Evolutionary conservation across 192 early-diverging fungal genomes (phyloP).

Genomic region (Phycomyces blakesleeanus): DNA sequence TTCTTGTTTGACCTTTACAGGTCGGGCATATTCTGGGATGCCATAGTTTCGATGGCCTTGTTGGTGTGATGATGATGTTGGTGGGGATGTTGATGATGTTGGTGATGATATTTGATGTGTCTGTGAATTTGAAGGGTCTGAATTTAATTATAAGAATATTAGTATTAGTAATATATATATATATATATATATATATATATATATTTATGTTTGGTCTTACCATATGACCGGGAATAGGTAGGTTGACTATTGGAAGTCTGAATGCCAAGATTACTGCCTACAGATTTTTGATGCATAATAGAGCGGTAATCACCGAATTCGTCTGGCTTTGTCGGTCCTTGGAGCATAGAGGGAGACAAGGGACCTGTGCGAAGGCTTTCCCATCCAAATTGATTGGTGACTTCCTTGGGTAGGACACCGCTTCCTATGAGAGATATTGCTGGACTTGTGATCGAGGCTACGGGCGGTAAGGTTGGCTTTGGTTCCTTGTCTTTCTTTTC

Average conservation of each 20-base stretch:
- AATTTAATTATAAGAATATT: too few relatives aligned
- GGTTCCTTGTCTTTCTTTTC: slow-evolving; percentile 16
- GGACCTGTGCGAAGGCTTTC: slow-evolving; percentile 67
- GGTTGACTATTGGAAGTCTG: background rate
- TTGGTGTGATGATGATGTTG: too few relatives aligned
- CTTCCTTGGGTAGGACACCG: slow-evolving; percentile 27
- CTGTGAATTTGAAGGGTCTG: too few relatives aligned
- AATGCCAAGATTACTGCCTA: background rate
- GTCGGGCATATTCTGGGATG: too few relatives aligned
- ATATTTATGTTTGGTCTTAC: too few relatives aligned
- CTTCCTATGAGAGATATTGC: slow-evolving; percentile 23
- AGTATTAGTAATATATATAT: too few relatives aligned
- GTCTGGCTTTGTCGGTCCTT: slow-evolving; percentile 50
- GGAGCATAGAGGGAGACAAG: slow-evolving; percentile 74
- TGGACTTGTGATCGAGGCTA: slow-evolving; percentile 59
- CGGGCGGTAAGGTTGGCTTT: slow-evolving; percentile 66
- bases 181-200: too few relatives aligned
- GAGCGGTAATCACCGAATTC: slow-evolving; percentile 4
- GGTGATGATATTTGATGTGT: too few relatives aligned
- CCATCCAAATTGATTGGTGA: slow-evolving; percentile 41
- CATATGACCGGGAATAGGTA: too few relatives aligned
- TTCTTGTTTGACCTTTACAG: too few relatives aligned
- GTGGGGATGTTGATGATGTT: too few relatives aligned
- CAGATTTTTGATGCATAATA: background rate
- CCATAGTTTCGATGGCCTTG: too few relatives aligned